A percentile compares a stretch with the other conserved stretches of the same genome.
phyloP scores from a whole-genome alignment of 768 basidiomycete genomes.

The Exsudoporus frostii region DNA sequence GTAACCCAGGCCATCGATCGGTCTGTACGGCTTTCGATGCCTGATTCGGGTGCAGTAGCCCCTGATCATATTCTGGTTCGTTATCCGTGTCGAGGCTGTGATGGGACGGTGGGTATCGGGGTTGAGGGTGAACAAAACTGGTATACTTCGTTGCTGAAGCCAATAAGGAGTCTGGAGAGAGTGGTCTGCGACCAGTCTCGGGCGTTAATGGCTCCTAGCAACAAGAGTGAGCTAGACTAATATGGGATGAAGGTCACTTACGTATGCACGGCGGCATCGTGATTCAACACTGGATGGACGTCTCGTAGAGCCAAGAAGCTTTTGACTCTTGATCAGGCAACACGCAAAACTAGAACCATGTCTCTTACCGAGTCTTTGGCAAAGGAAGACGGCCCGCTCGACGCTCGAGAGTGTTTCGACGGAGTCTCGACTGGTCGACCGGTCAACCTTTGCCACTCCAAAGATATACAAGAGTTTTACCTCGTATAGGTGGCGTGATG shows the following conservation, averaged over 20 bases:
- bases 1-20: constrained; percentile 39
- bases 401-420: constrained; percentile 40
- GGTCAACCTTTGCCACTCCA: constrained; percentile 1
- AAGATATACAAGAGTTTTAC: constrained; percentile 27
- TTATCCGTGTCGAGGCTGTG: constrained; percentile 45
- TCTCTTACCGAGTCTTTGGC: constrained; percentile 44
- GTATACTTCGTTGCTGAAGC: constrained; percentile 26
- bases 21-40: constrained; percentile 71
- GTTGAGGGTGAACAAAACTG: constrained; percentile 20
- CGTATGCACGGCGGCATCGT: constrained; percentile 29
- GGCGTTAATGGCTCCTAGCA: constrained; percentile 45
- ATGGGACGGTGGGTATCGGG: constrained; percentile 26
- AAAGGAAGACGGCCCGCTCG: constrained; percentile 44
- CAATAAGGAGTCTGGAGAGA: constrained; percentile 40
- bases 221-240: constrained; percentile 7
- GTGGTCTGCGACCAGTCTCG: constrained; percentile 40
- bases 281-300: constrained; percentile 36
- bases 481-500: constrained; percentile 44
- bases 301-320: constrained; percentile 29
- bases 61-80: constrained; percentile 35
- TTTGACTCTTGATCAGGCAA: constrained; percentile 21
- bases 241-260: constrained; percentile 21
- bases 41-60: constrained; percentile 36
- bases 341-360: constrained; percentile 26
- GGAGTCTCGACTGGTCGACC: constrained; percentile 28